Conservation (phyloP, 306 rosid genomes). For the Abrus pulchellus region DNA sequence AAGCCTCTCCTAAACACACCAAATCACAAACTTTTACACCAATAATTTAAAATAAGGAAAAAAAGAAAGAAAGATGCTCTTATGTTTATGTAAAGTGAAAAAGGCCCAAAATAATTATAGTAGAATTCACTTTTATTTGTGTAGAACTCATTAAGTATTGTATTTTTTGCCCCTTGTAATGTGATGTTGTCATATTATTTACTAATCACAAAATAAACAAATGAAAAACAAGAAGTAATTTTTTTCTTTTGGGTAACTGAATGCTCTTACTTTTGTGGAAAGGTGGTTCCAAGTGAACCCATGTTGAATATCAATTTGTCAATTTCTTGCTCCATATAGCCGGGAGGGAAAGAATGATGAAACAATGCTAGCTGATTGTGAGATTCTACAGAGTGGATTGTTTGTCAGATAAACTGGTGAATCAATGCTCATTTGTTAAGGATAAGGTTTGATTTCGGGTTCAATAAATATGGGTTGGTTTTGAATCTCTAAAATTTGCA, state of each 20-base stretch:
- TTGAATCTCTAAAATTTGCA: constrained; percentile 46
- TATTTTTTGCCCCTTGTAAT: too few relatives aligned
- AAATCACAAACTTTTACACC: background rate
- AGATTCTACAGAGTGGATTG: background rate
- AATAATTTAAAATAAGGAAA: background rate
- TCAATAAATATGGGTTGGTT: constrained; percentile 58
- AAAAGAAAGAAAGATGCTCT: background rate
- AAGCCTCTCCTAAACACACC: constrained; percentile 55
- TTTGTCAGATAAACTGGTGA: background rate
- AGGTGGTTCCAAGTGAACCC: constrained; percentile 71
- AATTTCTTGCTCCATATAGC: constrained; percentile 64
- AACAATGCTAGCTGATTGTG: background rate
- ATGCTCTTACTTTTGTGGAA: constrained; percentile 71
- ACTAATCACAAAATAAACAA: background rate
- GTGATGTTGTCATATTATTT: too few relatives aligned
- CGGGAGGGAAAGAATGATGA: constrained; percentile 10
- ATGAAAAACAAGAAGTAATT: background rate
- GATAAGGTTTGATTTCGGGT: constrained; percentile 50
- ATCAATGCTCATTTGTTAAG: constrained; percentile 42
- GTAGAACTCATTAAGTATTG: too few relatives aligned
- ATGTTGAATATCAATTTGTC: constrained; percentile 64
- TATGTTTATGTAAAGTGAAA: too few relatives aligned
- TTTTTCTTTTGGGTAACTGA: background rate
- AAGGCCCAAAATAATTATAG: too few relatives aligned
- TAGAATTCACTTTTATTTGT: too few relatives aligned